Base-by-base conservation (phyloP, 768 basidiomycete genomes). In the Termitomyces sp. region DNA sequence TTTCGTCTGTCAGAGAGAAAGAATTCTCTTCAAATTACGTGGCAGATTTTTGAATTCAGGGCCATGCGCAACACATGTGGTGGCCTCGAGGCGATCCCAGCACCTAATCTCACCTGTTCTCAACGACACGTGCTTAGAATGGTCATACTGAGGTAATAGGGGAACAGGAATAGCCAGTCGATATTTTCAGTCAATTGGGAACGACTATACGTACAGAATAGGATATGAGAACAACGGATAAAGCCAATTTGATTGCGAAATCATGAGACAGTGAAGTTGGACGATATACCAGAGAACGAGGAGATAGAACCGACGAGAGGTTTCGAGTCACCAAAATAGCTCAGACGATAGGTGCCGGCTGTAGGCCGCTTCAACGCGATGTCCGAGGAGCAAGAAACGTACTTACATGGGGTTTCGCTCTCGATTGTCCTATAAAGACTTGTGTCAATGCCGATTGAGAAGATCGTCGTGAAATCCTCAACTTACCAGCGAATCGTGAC, bases 281-380 rank as follows among this genome's bases (percentile, higher is more conserved):
- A 79, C 0, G 87, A 88, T 17, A 70, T 70, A 19, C 84, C 85
- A 26, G 76, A 77, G 69, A 91, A 91, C 1, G 86, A 64, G 12
- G 74, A 75, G 57, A 90, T 84, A 30, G 75, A 70, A 7, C 89
- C 87, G 49, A 83, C 71, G 45, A 86, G 67, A 1, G 83, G 75
- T 71, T 91, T 91, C n/a, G 82, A 81, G 67, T 92, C 88, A 9
- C 89, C 90, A 59, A 81, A 84, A 68, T 91, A 91, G 49, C 67
- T 71, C 30, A 91, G 68, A 28, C 85, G 85, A 70, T 91, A 91
- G 5, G 78, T 83, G 31, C 89, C 89, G 30, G 80, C 87, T 84
- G 63, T 31, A 60, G 42, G 51, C 23, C 38, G 28, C 59, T 52
- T 50, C 17, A 51, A 43, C 23, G 7, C 40, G n/a, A 11, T 42